Conservation (phyloP, 139 green algal species). For the Chlamydomonas incerta region DNA sequence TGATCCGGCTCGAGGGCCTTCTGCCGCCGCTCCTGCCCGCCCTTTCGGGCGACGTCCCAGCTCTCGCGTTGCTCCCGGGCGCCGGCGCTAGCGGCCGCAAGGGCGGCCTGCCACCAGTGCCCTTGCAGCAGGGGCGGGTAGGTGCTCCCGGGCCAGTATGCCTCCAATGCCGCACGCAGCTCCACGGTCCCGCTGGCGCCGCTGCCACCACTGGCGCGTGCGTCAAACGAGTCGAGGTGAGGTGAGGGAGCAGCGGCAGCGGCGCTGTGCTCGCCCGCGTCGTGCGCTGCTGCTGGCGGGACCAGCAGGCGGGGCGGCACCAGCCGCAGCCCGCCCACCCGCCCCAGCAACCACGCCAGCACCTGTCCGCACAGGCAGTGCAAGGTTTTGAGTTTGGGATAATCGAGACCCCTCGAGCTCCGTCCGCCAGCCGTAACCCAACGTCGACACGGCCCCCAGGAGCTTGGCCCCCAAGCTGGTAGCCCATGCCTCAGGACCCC, state of each 20-base stretch:
- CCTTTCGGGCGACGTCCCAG: not conserved
- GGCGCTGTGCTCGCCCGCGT: not conserved
- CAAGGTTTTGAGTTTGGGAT: not conserved
- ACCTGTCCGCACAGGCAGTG: not conserved
- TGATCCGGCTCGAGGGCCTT: no score
- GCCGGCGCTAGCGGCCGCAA: not conserved
- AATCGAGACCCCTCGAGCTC: no score
- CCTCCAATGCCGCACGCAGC: constrained; percentile 15
- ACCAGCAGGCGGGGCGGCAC: not conserved
- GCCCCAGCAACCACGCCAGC: constrained; percentile 21
- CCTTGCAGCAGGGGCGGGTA: not conserved
- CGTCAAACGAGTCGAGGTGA: not conserved
- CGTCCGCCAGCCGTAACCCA: not conserved
- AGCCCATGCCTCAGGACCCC: not conserved
- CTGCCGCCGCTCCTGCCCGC: not conserved
- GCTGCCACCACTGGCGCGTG: not conserved
- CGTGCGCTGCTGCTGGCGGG: no score
- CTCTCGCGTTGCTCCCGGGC: not conserved
- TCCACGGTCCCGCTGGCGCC: not conserved
- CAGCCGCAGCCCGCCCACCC: not conserved
- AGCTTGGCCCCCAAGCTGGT: not conserved
- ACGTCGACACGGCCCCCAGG: not conserved
- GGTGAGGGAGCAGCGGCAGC: not conserved
- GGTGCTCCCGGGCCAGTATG: constrained; percentile 9
- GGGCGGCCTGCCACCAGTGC: not conserved